Evolutionary conservation across 2,329 filamentous ascomycete species (phyloP).

Genomic region (Fusarium euwallaceae): DNA sequence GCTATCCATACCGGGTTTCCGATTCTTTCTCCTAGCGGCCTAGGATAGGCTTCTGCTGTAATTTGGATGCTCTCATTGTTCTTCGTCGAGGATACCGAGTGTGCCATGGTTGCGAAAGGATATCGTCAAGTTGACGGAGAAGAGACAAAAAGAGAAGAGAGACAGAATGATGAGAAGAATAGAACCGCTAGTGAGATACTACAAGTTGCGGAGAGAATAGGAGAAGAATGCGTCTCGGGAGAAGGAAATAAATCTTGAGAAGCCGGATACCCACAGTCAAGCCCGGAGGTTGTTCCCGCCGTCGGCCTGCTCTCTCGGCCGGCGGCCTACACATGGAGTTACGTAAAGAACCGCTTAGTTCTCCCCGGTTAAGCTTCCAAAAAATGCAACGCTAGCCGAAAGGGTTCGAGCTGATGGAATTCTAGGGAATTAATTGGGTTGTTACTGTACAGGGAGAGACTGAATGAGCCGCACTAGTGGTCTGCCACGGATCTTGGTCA

Average conservation of each 20-base stretch:
- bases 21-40: slow-evolving; percentile 6
- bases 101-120: slow-evolving; percentile 1
- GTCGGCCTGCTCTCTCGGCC: neutral
- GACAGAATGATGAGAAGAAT: neutral
- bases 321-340: neutral
- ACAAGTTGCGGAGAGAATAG: neutral
- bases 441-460: neutral
- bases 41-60: slow-evolving; percentile 4
- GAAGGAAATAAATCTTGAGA: slow-evolving; percentile 1
- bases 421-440: neutral
- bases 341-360: neutral
- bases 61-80: slow-evolving; percentile 7
- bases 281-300: neutral
- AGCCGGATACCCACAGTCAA: neutral
- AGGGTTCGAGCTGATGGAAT: neutral
- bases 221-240: neutral
- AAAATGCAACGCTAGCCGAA: slow-evolving; percentile 1
- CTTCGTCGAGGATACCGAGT: slow-evolving; percentile 13
- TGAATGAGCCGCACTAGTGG: slow-evolving; percentile 7
- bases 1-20: slow-evolving; percentile 21
- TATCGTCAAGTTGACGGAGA: neutral
- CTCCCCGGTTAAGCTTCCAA: neutral
- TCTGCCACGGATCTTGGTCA: neutral
- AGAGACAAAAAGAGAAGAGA: neutral
- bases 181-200: neutral